These are phyloP conservation scores for Guyanaporus albipodus DNA, from an alignment of 768 basidiomycete genomes.

Conservation along the genomic window DNA sequence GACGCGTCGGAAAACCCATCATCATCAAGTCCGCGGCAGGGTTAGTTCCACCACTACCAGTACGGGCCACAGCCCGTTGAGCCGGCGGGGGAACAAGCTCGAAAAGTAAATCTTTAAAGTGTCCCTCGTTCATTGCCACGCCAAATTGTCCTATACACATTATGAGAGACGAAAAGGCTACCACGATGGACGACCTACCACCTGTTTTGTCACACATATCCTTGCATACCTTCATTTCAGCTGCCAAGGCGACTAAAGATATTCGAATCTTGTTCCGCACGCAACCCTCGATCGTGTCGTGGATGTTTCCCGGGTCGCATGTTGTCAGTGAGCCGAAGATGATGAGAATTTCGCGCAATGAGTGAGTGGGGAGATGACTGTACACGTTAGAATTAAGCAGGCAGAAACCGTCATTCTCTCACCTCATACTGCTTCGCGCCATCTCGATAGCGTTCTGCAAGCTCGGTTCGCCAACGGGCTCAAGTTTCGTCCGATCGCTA, in stretches of 20 bases:
- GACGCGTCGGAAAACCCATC: slow-evolving; percentile 97
- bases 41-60: slow-evolving; percentile 44
- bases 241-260: slow-evolving; percentile 89
- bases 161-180: slow-evolving; percentile 9
- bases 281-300: slow-evolving; percentile 87
- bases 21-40: slow-evolving; percentile 91
- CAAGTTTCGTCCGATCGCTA: slow-evolving; percentile 80
- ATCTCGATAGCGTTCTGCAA: slow-evolving; percentile 98
- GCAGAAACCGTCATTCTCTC: slow-evolving; percentile 5
- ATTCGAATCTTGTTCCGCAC: slow-evolving; percentile 83
- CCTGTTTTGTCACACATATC: slow-evolving; percentile 89
- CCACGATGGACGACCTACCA: slow-evolving; percentile 43
- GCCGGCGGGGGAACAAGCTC: slow-evolving; percentile 95
- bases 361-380: slow-evolving; percentile 96
- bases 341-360: slow-evolving; percentile 91
- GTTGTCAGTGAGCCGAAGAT: slow-evolving; percentile 96
- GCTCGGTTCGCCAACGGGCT: slow-evolving; percentile 90
- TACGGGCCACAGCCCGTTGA: slow-evolving; percentile 53
- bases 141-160: slow-evolving; percentile 69
- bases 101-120: slow-evolving; percentile 93
- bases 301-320: slow-evolving; percentile 95
- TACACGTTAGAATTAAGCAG: slow-evolving; percentile 3
- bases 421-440: slow-evolving; percentile 93
- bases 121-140: slow-evolving; percentile 97
- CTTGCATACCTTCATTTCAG: slow-evolving; percentile 97